Conservation (phyloP, 225 moss, liverwort and hornwort species). For the Ulota crispa region DNA sequence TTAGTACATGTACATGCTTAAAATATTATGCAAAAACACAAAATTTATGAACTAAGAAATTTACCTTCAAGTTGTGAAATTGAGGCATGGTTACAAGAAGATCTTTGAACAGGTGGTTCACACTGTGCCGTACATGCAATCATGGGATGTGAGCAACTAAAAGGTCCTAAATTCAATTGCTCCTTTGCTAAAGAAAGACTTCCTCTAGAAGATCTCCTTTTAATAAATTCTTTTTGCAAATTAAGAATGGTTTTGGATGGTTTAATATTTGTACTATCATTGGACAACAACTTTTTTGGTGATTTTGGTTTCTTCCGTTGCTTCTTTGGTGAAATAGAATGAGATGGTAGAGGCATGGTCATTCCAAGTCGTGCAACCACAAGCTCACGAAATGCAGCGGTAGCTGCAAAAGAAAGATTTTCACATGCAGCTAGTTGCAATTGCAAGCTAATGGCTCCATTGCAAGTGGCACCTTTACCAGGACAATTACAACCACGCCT, state of each 20-base stretch:
- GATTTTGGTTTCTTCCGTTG: constrained; percentile 8
- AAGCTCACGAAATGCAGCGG: constrained; percentile 33
- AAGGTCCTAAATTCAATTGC: background rate
- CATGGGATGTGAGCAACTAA: constrained; percentile 24
- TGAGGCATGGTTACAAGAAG: constrained; percentile 15
- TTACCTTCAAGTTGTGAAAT: background rate
- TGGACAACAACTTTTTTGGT: background rate
- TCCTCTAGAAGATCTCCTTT: background rate
- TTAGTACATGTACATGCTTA: too few species aligned
- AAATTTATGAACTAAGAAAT: too few species aligned
- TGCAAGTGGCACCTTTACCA: constrained; percentile 26
- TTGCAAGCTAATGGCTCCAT: constrained; percentile 25
- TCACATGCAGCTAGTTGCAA: constrained; percentile 41
- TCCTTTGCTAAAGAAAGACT: background rate
- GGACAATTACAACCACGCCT: constrained; percentile 21
- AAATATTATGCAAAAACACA: too few species aligned
- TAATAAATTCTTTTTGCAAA: background rate
- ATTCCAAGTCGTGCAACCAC: constrained; percentile 26
- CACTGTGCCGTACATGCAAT: background rate
- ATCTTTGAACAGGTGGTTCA: rapidly evolving
- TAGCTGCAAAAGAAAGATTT: constrained; percentile 41
- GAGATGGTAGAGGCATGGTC: background rate
- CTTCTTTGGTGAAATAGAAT: background rate
- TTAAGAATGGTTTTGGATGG: background rate
- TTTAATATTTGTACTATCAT: background rate